Base-by-base conservation (phyloP, 2,329 filamentous ascomycete species). In the Alternaria arborescens region DNA sequence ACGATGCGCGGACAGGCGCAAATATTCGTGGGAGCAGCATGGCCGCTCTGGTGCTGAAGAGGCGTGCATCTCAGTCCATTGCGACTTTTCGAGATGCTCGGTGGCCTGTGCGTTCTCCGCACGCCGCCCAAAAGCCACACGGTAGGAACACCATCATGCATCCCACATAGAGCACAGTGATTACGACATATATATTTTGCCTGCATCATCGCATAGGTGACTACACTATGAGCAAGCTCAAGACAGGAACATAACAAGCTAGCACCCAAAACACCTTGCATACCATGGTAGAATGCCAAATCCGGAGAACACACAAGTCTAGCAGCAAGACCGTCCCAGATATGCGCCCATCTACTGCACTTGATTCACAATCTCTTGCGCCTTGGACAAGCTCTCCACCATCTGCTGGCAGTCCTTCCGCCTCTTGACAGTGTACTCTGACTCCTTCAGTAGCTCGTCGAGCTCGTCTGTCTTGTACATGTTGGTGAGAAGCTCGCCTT, bases 391-490 rank as follows among this genome's bases (percentile, higher is more conserved):
- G 56, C 92, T 96, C 81, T 99, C 95, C 52, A 99, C 95, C 95
- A 99, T 99, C 82, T 97, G 93, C 82, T 96, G 93, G 82, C 95
- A 99, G 81, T 99, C 95, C 85, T 99, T 99, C 79, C 95, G 88
- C 80, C 95, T 87, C 73, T 94, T 89, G 74, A 97, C 86, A 4
- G 95, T 99, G 85, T 97, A 98, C 80, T 99, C 95, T 77, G 92
- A 97, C 82, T 99, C 95, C 86, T 97, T 97, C 67, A 99, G 89
- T 67, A 99, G 85, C 64, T 97, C 94, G 70, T 99, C 95, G 28
- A 97, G 86, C 72, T 94, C 92, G 77, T 92, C 89, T 53, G 89
- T 90, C 78, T 93, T 89, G 86, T 99, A 99, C 91, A 99, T 95
- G 81, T 97, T 94, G 82, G 97, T 94, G 46, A 99, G 87, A 24